Base-by-base conservation (phyloP, 2,329 filamentous ascomycete species). In the Emergomyces africanus region DNA sequence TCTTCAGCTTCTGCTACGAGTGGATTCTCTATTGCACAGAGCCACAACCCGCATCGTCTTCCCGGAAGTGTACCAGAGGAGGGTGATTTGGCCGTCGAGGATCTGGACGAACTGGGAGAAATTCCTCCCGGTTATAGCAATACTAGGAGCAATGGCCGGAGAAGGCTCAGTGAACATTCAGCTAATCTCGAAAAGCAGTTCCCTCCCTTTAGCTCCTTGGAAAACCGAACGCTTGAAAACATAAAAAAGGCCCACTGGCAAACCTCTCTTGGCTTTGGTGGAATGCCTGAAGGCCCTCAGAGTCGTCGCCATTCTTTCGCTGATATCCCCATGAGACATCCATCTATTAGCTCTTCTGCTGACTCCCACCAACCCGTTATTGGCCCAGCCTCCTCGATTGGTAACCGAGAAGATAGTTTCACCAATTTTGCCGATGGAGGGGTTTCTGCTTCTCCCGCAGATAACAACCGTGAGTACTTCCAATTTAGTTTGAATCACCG, bases 261-360 rank as follows among this genome's bases (percentile, higher is more conserved):
- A 62, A 78, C 76, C 18, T 77, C 76, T 3, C 72, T 79, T 33
- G 77, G 75, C 14, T 79, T 79, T 64, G 74, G 75, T 30, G 69
- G 75, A 58, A 68, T 76, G 49, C 66, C 70, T 39, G 77, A 79
- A 61, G 68, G 74, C 28, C 72, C 77, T 35, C 77, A 79, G 63
- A 79, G 77, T 62, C 75, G 77, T 42, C 75, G 77, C 23, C 77
- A 79, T 65, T 79, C 77, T 18, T 79, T 79, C 60, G 77, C 77
- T 33, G 77, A 79, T 61, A 74, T 79, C 49, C 76, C 77, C 12
- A 74, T 77, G 41, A 72, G 77, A 48, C 74, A 79, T 57, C 67
- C 68, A 33, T 78, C 77, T 12, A 68, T 78, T 54, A 68, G 73
- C 57, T 70, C 74, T 56, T 67, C 71, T 61, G 64, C 70, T 65